Base-by-base conservation (phyloP, 2,329 filamentous ascomycete genomes). In the Fusarium cyanostomum region DNA sequence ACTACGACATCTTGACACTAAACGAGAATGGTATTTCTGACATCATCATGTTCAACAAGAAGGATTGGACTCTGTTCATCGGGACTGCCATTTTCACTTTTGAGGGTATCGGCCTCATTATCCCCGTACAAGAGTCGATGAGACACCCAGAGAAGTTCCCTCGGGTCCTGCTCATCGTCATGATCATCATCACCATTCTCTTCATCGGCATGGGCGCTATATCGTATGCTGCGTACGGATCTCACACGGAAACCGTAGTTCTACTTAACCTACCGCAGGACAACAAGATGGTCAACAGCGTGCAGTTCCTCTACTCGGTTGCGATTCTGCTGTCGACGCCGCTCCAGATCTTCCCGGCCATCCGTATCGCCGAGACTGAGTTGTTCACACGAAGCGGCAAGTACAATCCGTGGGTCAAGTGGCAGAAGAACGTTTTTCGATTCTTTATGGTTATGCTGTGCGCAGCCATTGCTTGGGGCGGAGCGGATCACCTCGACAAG, bases 41-140 rank as follows among this genome's bases (percentile, higher is more conserved):
- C 74, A 94, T 98, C 72, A 86, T 91, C 68, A 84, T 90, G 72
- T 98, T 99, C 84, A 99, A 99, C 80, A 78, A 89, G 35, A 87
- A 90, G 59, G 90, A 93, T 75, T 99, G 96, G 95, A 97, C 95
- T 0, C 84, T 99, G 5, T 98, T 99, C 76, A 99, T 99, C 70
- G 96, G 95, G 61, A 99, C 96, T 0, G 95, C 96, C 26, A 98
- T 99, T 74, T 99, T 99, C 80, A 98, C 95, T 0, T 99, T 98
- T 73, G 95, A 99, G 75, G 95, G 95, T 26, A 96, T 99, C 60
- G 96, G 95, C 11, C 86, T 99, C 44, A 96, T 99, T 76, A 97
- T 99, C 62, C 95, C 96, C 0, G 97, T 99, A 59, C 96, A 99
- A 77, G 94, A 96, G 72, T 96, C 94, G 18, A 99, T 99, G 95